Evolutionary conservation across 208 protist species (phyloP).

Genomic region (Leishmania martiniquensis): DNA sequence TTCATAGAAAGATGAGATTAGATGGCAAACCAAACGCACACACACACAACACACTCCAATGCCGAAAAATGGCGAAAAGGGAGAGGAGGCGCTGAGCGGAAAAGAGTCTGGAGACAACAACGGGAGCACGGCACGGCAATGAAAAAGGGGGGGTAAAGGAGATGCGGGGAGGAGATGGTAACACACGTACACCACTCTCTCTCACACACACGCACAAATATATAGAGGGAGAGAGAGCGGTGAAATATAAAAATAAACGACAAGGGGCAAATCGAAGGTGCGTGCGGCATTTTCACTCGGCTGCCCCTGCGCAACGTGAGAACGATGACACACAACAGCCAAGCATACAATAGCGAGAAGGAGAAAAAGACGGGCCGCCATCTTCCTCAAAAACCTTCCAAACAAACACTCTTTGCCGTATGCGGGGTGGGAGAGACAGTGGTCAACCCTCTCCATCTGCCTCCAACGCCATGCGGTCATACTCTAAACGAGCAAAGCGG

Average conservation of each 20-base stretch:
- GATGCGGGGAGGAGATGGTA: neutral
- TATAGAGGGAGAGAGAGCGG: neutral
- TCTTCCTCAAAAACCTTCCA: neutral
- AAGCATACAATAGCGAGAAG: neutral
- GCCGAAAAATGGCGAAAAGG: neutral
- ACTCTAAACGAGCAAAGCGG: slow-evolving; percentile 92
- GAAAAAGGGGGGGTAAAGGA: neutral
- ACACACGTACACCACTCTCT: neutral
- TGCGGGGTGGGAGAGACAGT: slow-evolving; percentile 10
- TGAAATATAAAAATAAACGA: neutral
- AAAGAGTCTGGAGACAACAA: neutral
- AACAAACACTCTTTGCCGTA: neutral
- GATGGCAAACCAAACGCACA: neutral
- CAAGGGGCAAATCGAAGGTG: neutral
- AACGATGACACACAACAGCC: neutral
- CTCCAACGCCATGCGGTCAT: slow-evolving; percentile 92
- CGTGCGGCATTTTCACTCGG: neutral
- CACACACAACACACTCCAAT: neutral
- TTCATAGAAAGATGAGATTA: slow-evolving; percentile 20
- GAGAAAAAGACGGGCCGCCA: neutral
- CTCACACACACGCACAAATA: neutral
- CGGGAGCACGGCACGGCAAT: neutral
- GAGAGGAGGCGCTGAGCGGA: neutral
- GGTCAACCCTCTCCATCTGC: slow-evolving; percentile 43
- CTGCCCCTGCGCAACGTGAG: neutral